phyloP scores from a whole-genome alignment of 139 green algal species.

The Coccomyxa sp. region DNA sequence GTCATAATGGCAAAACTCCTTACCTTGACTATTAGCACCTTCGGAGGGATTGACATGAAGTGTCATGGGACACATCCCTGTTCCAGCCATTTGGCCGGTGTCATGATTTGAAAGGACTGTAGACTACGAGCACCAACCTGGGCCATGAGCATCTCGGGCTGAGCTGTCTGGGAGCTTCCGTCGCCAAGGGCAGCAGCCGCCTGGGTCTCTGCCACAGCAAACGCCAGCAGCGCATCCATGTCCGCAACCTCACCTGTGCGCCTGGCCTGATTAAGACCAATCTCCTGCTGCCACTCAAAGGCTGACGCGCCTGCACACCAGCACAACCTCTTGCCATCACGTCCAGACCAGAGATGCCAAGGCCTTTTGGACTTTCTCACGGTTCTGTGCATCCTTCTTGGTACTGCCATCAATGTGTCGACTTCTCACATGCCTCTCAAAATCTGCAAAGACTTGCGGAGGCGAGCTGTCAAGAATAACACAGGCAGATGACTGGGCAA shows the following conservation, averaged over 20 bases:
- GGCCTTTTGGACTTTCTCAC: neutral
- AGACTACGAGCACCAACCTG: no score
- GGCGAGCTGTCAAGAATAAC: neutral
- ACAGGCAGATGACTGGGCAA: neutral
- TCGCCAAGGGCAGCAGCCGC: neutral
- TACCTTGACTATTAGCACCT: neutral
- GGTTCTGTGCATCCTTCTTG: neutral
- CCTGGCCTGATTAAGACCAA: conserved; percentile 7
- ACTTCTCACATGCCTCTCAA: no score
- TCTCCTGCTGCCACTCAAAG: conserved; percentile 12
- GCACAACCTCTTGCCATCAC: neutral
- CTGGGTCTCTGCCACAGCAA: neutral
- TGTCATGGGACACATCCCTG: neutral
- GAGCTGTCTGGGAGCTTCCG: neutral
- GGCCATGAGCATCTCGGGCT: no score
- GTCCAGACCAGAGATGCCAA: neutral
- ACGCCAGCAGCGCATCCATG: neutral
- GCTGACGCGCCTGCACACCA: neutral
- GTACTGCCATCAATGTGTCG: no score
- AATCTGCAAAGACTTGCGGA: neutral
- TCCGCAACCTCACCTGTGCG: neutral
- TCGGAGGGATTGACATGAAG: neutral
- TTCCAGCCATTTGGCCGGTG: neutral
- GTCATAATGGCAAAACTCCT: no score
- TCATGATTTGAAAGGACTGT: neutral